Evolutionary conservation across 2,329 filamentous ascomycete species (phyloP).

Genomic region (Fusarium scirpi): DNA sequence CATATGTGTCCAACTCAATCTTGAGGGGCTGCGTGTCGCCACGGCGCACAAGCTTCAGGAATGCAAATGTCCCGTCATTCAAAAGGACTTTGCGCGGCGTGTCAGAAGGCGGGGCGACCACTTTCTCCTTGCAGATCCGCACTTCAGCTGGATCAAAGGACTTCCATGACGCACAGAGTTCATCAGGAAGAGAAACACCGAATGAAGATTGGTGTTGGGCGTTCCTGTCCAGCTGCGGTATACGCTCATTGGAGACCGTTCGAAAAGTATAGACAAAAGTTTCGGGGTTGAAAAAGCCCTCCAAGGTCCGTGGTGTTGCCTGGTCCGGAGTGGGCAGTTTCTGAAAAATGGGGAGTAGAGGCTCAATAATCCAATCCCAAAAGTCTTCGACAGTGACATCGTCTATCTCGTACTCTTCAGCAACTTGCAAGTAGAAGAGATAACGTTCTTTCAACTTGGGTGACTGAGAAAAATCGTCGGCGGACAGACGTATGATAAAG

Average conservation of each 20-base stretch:
- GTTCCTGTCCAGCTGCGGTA: neutral
- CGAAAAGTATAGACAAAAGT: neutral
- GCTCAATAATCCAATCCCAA: neutral
- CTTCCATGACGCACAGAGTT: neutral
- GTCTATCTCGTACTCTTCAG: neutral
- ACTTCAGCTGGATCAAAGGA: neutral
- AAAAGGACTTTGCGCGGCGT: neutral
- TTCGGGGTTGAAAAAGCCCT: neutral
- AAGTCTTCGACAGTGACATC: neutral
- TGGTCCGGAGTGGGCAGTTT: neutral
- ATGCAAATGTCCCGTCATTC: rapidly evolving
- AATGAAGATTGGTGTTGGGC: neutral
- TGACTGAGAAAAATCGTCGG: neutral
- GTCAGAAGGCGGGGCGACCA: rapidly evolving
- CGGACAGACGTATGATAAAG: neutral
- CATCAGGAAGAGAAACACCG: neutral
- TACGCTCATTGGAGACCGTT: neutral
- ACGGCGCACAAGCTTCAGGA: neutral
- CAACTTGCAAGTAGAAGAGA: neutral
- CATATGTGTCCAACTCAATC: neutral
- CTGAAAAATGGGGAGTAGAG: neutral
- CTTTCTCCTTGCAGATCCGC: rapidly evolving
- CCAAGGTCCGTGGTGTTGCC: neutral
- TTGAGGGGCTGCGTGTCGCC: neutral
- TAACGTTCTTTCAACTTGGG: neutral